phyloP scores from a whole-genome alignment of 2,329 filamentous ascomycete species.

The Chrysoporthe deuterocubensis region DNA sequence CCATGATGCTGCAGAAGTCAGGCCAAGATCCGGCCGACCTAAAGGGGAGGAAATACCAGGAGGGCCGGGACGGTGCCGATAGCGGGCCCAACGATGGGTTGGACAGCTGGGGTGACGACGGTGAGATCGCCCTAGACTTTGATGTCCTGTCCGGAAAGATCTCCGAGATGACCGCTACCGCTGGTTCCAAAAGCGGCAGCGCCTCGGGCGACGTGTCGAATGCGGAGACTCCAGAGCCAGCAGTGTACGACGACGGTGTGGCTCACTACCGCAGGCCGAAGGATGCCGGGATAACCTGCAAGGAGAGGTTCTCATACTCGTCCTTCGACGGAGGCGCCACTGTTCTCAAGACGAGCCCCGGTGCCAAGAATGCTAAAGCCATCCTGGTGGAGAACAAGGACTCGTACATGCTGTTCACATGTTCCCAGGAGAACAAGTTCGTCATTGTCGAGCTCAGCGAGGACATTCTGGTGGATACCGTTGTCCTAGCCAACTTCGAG shows the following conservation, averaged over 20 bases:
- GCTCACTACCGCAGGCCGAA: conserved; percentile 73
- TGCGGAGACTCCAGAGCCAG: conserved; percentile 44
- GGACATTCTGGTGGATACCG: conserved; percentile 82
- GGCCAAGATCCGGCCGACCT: conserved; percentile 74
- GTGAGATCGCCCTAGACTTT: conserved; percentile 72
- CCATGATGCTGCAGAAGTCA: conserved; percentile 82
- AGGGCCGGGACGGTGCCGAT: conserved; percentile 53
- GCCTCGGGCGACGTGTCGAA: conserved; percentile 28
- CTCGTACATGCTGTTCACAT: conserved; percentile 96
- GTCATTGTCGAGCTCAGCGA: conserved; percentile 94
- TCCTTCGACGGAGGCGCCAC: conserved; percentile 97
- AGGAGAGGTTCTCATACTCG: conserved; percentile 95
- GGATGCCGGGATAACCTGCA: conserved; percentile 95
- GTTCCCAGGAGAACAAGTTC: conserved; percentile 85
- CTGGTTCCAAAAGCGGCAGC: conserved; percentile 26
- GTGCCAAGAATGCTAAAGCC: conserved; percentile 85
- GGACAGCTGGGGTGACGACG: conserved; percentile 83
- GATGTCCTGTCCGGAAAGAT: conserved; percentile 53
- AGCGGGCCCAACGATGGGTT: conserved; percentile 66
- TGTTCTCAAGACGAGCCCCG: conserved; percentile 84
- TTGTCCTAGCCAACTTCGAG: conserved; percentile 98
- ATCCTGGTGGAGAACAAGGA: conserved; percentile 97
- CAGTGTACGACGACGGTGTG: conserved; percentile 52
- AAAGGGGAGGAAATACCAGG: conserved; percentile 63
- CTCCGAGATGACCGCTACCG: conserved; percentile 45